phyloP scores from a whole-genome alignment of 176 grass and related monocot species.

The Bothriochloa decipiens region DNA sequence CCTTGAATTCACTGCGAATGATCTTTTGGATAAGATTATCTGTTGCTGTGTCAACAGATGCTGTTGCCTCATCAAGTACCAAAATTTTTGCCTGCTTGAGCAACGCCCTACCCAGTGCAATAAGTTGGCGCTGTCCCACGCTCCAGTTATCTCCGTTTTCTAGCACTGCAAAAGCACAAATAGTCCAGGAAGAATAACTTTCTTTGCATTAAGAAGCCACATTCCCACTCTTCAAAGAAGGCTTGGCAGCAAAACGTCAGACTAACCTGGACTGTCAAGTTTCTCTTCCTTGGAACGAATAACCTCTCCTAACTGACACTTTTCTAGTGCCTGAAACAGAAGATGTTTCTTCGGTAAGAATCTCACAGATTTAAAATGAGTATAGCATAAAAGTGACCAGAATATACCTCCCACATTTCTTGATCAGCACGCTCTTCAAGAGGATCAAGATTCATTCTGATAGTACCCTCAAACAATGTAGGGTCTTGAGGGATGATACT shows the following conservation, averaged over 20 bases:
- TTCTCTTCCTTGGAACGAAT: constrained; percentile 74
- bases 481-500: constrained; percentile 98
- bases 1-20: constrained; percentile 89
- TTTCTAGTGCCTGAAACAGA: constrained; percentile 78
- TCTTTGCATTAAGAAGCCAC: not conserved
- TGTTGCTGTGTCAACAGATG: constrained; percentile 94
- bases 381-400: constrained; percentile 29
- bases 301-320: constrained; percentile 92
- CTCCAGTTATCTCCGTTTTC: constrained; percentile 99
- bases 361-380: constrained; percentile 3
- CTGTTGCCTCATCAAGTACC: constrained; percentile 96
- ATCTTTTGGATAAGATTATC: constrained; percentile 99
- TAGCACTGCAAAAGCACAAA: constrained; percentile 58
- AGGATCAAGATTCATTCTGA: constrained; percentile 95
- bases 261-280: constrained; percentile 82
- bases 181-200: constrained; percentile 10
- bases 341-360: constrained; percentile 30
- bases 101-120: constrained; percentile 86
- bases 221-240: not conserved
- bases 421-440: constrained; percentile 74
- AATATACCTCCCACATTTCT: constrained; percentile 88
- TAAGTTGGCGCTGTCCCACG: constrained; percentile 95
- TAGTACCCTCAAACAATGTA: constrained; percentile 94
- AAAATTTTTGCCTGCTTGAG: constrained; percentile 92
- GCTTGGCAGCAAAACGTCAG: constrained; percentile 3